phyloP scores from a whole-genome alignment of 768 basidiomycete species.

The Tricholoma matsutake region DNA sequence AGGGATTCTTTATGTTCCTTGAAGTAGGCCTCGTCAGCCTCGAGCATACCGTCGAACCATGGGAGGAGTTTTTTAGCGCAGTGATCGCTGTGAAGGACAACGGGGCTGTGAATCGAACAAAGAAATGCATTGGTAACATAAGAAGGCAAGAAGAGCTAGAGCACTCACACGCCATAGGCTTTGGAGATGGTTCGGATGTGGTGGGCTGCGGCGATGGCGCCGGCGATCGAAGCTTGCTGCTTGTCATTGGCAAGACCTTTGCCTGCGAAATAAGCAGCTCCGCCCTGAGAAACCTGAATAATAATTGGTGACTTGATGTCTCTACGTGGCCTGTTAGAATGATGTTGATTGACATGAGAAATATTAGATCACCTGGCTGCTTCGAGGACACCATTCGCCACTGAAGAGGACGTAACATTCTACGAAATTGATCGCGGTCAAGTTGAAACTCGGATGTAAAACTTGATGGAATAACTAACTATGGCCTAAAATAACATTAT shows the following conservation, averaged over 20 bases:
- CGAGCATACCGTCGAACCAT: conserved; percentile 99
- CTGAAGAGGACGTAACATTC: conserved; percentile 97
- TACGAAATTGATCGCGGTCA: conserved; percentile 28
- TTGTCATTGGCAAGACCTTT: conserved; percentile 95
- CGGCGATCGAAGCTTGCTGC: conserved; percentile 92
- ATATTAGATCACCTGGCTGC: conserved; percentile 69
- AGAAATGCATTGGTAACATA: conserved; percentile 5
- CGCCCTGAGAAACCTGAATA: conserved; percentile 96
- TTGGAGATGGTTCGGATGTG: conserved; percentile 88
- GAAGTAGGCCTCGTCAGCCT: conserved; percentile 91
- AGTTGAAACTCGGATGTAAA: conserved; percentile 7
- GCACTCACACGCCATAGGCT: conserved; percentile 85
- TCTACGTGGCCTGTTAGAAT: conserved; percentile 36
- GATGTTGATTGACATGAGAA: neutral
- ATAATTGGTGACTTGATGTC: conserved; percentile 98
- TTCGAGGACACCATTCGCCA: conserved; percentile 91
- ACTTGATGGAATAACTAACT: conserved; percentile 45
- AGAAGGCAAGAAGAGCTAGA: neutral
- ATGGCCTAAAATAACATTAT: conserved; percentile 52
- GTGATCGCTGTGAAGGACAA: conserved; percentile 97
- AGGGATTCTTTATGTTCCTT: conserved; percentile 83
- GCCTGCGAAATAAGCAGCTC: conserved; percentile 92
- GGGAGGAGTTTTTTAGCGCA: conserved; percentile 97
- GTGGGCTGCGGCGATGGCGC: conserved; percentile 88
- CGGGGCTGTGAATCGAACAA: conserved; percentile 56